Evolutionary conservation across 192 early-diverging fungal species (phyloP), one percentile per base, ranked within the genome.

Genomic region (Coemansia sp.): DNA sequence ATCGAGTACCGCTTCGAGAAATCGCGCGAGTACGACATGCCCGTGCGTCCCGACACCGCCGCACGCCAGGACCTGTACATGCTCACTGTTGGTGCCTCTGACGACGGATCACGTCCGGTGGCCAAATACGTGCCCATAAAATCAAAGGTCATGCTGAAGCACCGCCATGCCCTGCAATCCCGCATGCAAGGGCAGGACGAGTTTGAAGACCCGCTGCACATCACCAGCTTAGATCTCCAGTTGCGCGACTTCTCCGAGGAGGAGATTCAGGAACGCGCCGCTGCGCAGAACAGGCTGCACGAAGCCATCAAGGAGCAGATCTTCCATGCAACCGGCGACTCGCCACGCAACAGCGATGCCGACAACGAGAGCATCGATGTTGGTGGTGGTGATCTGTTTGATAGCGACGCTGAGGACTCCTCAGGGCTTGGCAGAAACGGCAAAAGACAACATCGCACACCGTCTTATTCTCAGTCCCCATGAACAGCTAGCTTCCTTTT

Each of bases 241-340:
- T 55, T 74, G 56, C 67, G 77, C 47, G 77, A 70, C 11, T 61
- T 74, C 28, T 62, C 67, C 0, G 68, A 74, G 47, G 68, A 73
- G 7, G 77, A 80, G 57, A 56, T 64, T n/a, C 64, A 74, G 41
- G 62, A 67, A 6, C 77, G 72, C 31, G 9, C 67, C 20, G 42
- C 44, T 4, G 61, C 74, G 0, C 41, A 31, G 33, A 69, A 64
- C 55, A 57, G 27, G 27, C 61, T 75, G 47, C 67, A 67, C 45
- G 59, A 62, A 20, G 27, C 56, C 2, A 63, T 66, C 41, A 58
- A 55, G 52, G 67, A 75, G 50, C 67, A 70, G 62, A 59, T 70
- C 23, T 42, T 75, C 28, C 74, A 42, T 30, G 23, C 55, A 1
- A 54, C 19, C 20, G 34, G 31, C 13, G 63, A 48, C 2, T 54